Evolutionary conservation across 1,284 basidiomycete species (phyloP).

Genomic region (Ceratorhiza oryzae-sativae): DNA sequence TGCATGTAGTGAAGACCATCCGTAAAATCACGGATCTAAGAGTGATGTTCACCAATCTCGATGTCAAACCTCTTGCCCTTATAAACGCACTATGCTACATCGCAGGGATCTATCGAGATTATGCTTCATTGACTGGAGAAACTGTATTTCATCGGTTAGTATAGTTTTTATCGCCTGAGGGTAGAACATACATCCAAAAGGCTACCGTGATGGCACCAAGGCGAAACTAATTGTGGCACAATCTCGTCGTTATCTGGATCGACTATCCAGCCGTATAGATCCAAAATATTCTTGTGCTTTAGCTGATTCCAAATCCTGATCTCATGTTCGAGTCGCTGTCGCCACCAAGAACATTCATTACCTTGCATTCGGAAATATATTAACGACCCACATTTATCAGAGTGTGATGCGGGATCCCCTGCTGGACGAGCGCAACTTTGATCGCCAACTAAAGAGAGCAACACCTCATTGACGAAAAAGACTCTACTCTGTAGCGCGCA

Average conservation of each 20-base stretch:
- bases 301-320: neutral
- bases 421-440: neutral
- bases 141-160: neutral
- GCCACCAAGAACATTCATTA: neutral
- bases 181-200: slow-evolving; percentile 1
- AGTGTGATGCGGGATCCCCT: no score
- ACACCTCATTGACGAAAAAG: neutral
- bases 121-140: neutral
- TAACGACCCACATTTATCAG: no score
- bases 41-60: neutral
- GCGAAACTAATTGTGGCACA: neutral
- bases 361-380: neutral
- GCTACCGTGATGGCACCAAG: slow-evolving; percentile 14
- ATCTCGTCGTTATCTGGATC: neutral
- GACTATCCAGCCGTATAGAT: neutral
- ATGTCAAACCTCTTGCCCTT: neutral
- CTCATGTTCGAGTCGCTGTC: neutral
- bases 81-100: neutral
- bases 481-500: no score
- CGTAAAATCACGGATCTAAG: slow-evolving; percentile 6
- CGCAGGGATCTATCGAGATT: neutral
- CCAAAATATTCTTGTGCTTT: slow-evolving; percentile 6
- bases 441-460: neutral
- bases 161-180: neutral
- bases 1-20: slow-evolving; percentile 10